Evolutionary conservation across 169 alveolate genomes (phyloP).

Genomic region (Blepharisma undulans): DNA sequence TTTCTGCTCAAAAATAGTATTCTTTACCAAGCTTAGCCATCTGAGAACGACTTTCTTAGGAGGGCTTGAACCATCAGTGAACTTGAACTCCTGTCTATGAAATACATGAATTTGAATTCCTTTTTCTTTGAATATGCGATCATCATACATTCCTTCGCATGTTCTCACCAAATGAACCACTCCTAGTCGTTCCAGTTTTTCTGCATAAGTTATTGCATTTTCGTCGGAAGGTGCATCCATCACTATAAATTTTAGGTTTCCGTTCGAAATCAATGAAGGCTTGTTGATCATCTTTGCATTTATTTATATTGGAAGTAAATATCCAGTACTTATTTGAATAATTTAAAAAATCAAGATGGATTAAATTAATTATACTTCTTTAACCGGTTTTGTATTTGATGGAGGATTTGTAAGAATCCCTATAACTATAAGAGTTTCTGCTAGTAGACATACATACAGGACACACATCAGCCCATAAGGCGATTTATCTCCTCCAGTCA

Average conservation of each 20-base stretch:
- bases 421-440: constrained; percentile 32
- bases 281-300: constrained; percentile 72
- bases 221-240: constrained; percentile 90
- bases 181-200: constrained; percentile 79
- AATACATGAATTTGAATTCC: constrained; percentile 70
- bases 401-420: neutral
- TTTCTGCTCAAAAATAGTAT: constrained; percentile 49
- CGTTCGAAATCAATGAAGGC: constrained; percentile 87
- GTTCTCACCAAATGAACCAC: constrained; percentile 90
- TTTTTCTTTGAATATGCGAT: constrained; percentile 57
- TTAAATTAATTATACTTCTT: too few relatives aligned
- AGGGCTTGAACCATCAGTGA: constrained; percentile 93
- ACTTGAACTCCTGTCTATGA: constrained; percentile 66
- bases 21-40: constrained; percentile 84
- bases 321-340: too few relatives aligned
- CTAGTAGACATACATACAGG: constrained; percentile 54
- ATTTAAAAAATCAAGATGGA: too few relatives aligned
- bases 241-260: constrained; percentile 83
- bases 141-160: constrained; percentile 88
- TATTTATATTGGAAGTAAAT: too few relatives aligned
- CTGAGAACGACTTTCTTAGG: constrained; percentile 79
- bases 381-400: too few relatives aligned
- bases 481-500: constrained; percentile 61
- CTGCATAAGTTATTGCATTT: constrained; percentile 78
- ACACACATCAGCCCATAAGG: constrained; percentile 66